Percentiles rank a stretch among this genome's conserved stretches.
Evolutionary conservation across 768 basidiomycete genomes (phyloP).

Genomic region (Gautieria morchelliformis): DNA sequence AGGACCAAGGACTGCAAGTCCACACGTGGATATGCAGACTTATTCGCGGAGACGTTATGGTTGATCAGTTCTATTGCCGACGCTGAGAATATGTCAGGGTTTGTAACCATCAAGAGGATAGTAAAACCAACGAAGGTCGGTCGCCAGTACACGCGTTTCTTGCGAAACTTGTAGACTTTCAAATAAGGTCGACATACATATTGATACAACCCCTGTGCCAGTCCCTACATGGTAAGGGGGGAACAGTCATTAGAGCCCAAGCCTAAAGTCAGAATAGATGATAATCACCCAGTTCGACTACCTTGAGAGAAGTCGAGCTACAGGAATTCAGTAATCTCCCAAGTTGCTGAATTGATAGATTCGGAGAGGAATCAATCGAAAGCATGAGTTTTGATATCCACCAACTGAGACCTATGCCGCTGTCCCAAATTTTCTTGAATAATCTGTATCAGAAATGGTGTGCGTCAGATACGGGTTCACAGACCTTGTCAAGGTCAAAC

Average conservation of each 20-base stretch:
- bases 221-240: conserved; percentile 39
- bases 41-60: conserved; percentile 45
- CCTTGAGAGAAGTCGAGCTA: conserved; percentile 10
- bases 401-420: conserved; percentile 75
- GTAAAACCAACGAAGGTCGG: conserved; percentile 59
- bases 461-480: conserved; percentile 9
- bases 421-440: conserved; percentile 91
- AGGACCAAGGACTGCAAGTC: conserved; percentile 32
- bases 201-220: conserved; percentile 75
- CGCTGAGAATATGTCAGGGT: conserved; percentile 29
- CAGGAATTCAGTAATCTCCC: background rate
- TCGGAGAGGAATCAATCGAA: background rate
- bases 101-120: background rate
- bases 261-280: background rate
- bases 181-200: conserved; percentile 48
- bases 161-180: conserved; percentile 15
- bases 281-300: conserved; percentile 64
- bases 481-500: conserved; percentile 89
- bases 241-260: background rate
- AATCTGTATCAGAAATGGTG: background rate
- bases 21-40: conserved; percentile 30
- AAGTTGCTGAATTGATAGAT: background rate
- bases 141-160: conserved; percentile 37
- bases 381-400: conserved; percentile 43
- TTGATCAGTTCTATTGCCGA: conserved; percentile 75